Base-by-base conservation (phyloP, 768 basidiomycete species). In the Cyathus striatus region DNA sequence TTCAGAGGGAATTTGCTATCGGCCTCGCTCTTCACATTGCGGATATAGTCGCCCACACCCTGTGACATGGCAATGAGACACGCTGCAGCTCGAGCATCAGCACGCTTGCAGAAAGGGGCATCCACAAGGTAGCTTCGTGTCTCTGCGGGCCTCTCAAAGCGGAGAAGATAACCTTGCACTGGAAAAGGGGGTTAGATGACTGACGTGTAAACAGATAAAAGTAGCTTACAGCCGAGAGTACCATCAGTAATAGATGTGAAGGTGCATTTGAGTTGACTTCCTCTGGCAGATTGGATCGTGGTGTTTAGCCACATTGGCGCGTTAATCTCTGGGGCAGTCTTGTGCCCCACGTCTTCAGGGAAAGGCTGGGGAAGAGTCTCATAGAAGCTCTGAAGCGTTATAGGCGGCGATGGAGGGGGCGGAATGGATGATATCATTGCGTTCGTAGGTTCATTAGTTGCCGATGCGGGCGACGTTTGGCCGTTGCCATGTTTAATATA, bases 31-130 rank as follows among this genome's bases (percentile, higher is more conserved):
- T 60, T 58, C 24, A 80, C 56, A 3, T 59, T 55, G 14, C 75
- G 78, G 34, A 83, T 73, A 49, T 80, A 79, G 17, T 68, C 59
- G 4, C 78, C 79, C 7, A 81, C 63, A 6, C 79, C 80, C 47
- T 78, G 71, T 2, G 81, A 78, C 56, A 87, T 75, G 0, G 83
- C 86, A 13, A 78, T 64, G 18, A 88, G 58, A 46, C 75, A 78
- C 2, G 78, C 86, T 0, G 85, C 86, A 0, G 72, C 68, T 57
- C 82, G 85, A n/a, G 84, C 85, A 41, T 87, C 84, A 0, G 63
- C 60, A 3, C 77, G 77, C 51, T 76, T 82, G 2, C 66, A 50
- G 49, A 86, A 86, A 13, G 67, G 65, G 0, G 79, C 65, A n/a
- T 86, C 83, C 22, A 82, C 80, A 4, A 88, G 56, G 49, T 70